Conservation (phyloP, 768 basidiomycete genomes). For the Pisolithus orientalis region DNA sequence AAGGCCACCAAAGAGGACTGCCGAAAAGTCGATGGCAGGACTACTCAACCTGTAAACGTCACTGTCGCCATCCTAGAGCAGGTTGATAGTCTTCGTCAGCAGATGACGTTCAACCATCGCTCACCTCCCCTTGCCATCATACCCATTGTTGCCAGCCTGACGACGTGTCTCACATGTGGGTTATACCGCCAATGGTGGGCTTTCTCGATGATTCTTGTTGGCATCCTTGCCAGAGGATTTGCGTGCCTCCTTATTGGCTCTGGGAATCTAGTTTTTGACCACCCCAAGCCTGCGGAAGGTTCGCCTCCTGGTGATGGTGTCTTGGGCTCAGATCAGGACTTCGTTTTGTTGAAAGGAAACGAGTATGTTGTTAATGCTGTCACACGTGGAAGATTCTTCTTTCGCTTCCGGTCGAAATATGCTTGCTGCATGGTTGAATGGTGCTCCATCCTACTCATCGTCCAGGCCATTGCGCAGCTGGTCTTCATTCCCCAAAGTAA, state of each 20-base stretch:
- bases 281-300: too few relatives aligned
- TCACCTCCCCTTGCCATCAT: background rate
- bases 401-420: background rate
- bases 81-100: background rate
- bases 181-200: background rate
- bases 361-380: background rate
- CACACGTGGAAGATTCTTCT: background rate
- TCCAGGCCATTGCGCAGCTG: too few relatives aligned
- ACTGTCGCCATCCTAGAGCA: conserved; percentile 12
- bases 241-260: conserved; percentile 21
- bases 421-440: background rate
- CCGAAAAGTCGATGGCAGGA: conserved; percentile 2
- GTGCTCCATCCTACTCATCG: too few relatives aligned
- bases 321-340: too few relatives aligned
- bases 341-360: too few relatives aligned
- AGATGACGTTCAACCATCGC: conserved; percentile 4
- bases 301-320: too few relatives aligned
- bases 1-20: background rate
- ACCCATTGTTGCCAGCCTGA: background rate
- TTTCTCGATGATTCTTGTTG: conserved; percentile 3
- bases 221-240: conserved; percentile 23
- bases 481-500: too few relatives aligned
- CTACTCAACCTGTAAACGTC: conserved; percentile 6
- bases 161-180: conserved; percentile 10
- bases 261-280: conserved; percentile 5